Evolutionary conservation across 2,329 filamentous ascomycete species (phyloP).

Genomic region (Colletotrichum sp.): DNA sequence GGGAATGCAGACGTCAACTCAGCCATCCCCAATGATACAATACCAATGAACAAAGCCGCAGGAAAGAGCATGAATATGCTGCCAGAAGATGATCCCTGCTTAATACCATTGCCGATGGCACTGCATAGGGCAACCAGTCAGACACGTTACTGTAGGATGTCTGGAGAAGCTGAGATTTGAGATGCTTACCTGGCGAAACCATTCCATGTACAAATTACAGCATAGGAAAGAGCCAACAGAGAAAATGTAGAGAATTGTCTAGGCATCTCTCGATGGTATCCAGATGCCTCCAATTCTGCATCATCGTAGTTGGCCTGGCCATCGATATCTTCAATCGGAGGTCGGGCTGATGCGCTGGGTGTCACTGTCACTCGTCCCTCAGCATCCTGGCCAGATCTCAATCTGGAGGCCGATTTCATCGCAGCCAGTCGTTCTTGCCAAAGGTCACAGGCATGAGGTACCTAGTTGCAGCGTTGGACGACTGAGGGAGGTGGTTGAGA

Average conservation of each 20-base stretch:
- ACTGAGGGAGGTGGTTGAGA: neutral
- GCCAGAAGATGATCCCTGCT: conserved; percentile 28
- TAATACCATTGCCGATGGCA: conserved; percentile 30
- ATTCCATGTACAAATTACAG: conserved; percentile 34
- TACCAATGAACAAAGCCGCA: conserved; percentile 30
- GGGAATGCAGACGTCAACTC: conserved; percentile 30
- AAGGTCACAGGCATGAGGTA: neutral
- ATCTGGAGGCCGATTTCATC: neutral
- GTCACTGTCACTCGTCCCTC: neutral
- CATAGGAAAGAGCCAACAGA: conserved; percentile 31
- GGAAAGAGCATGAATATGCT: conserved; percentile 30
- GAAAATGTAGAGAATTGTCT: conserved; percentile 32
- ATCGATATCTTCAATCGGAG: neutral
- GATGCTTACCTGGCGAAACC: conserved; percentile 28
- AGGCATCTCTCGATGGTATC: conserved; percentile 34
- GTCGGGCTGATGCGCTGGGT: neutral
- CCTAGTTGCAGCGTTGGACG: neutral
- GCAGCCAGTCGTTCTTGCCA: neutral
- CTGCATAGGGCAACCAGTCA: neutral
- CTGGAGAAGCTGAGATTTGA: neutral
- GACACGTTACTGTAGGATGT: neutral
- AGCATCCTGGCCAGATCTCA: neutral
- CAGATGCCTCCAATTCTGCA: conserved; percentile 34
- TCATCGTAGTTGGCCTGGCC: conserved; percentile 22
- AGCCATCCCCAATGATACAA: conserved; percentile 31